Evolutionary conservation across 768 basidiomycete genomes (phyloP).

Genomic region (Lentinula edodes): DNA sequence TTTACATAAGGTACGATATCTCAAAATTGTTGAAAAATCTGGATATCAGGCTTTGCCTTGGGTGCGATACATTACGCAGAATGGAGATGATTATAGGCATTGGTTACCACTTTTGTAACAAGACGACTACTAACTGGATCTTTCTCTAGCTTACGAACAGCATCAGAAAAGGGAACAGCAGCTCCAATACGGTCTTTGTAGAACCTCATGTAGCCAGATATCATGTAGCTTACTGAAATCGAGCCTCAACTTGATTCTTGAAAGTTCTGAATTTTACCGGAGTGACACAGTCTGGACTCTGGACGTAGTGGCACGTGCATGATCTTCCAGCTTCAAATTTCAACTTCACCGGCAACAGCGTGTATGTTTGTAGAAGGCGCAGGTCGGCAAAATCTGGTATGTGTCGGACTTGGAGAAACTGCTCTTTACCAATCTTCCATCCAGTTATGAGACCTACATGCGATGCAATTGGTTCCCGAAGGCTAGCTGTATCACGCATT

Average conservation of each 20-base stretch:
- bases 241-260: no score
- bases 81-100: constrained; percentile 88
- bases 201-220: background rate
- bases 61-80: constrained; percentile 93
- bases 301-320: background rate
- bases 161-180: constrained; percentile 6
- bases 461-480: constrained; percentile 9
- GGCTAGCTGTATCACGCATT: constrained; percentile 4
- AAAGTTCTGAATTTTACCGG: no score
- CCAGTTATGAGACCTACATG: constrained; percentile 8
- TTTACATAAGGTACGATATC: constrained; percentile 64
- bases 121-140: background rate
- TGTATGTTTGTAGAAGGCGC: background rate
- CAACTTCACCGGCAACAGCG: background rate
- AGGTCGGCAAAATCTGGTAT: background rate
- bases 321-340: background rate
- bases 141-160: constrained; percentile 5
- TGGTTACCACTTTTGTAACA: background rate
- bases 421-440: background rate
- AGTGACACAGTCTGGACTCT: no score
- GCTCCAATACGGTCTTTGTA: constrained; percentile 6
- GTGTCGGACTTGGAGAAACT: background rate
- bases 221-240: background rate
- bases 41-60: constrained; percentile 95
- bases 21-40: constrained; percentile 98